Evolutionary conservation across 495 filamentous ascomycete genomes (phyloP).

Genomic region (Apiosordaria backusii): DNA sequence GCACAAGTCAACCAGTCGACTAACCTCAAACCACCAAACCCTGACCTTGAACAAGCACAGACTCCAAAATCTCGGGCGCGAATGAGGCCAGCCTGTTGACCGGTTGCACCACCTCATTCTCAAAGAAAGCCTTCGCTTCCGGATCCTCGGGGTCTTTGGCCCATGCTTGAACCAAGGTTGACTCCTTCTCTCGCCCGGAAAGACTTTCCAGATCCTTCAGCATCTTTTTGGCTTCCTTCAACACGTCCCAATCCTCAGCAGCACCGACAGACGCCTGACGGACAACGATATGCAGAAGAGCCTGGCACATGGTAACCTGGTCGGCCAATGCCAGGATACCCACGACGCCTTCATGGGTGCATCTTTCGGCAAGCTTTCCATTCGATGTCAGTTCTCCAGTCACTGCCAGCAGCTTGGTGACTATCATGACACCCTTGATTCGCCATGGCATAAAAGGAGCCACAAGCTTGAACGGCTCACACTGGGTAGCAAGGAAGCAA

Average conservation of each 20-base stretch:
- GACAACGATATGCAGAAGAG: slow-evolving; percentile 34
- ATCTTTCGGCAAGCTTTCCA: slow-evolving; percentile 17
- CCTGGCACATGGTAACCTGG: slow-evolving; percentile 42
- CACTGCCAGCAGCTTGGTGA: slow-evolving; percentile 38
- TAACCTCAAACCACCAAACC: background rate
- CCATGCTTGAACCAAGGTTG: slow-evolving; percentile 35
- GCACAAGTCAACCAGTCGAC: background rate
- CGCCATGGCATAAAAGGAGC: slow-evolving; percentile 38
- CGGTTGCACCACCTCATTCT: slow-evolving; percentile 34
- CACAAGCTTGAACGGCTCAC: slow-evolving; percentile 35
- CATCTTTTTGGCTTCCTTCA: slow-evolving; percentile 33
- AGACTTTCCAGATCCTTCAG: slow-evolving; percentile 39
- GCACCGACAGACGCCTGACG: slow-evolving; percentile 31
- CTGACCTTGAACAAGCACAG: slow-evolving; percentile 24
- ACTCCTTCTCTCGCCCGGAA: slow-evolving; percentile 34
- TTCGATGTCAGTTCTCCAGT: slow-evolving; percentile 26
- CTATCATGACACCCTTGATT: slow-evolving; percentile 36
- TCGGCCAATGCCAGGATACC: slow-evolving; percentile 32
- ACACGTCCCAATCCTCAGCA: slow-evolving; percentile 35
- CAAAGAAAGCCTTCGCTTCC: slow-evolving; percentile 35
- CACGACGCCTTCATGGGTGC: slow-evolving; percentile 26
- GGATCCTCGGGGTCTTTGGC: slow-evolving; percentile 31
- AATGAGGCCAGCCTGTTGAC: slow-evolving; percentile 35
- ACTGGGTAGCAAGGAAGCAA: slow-evolving; percentile 36
- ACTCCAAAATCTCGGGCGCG: slow-evolving; percentile 35